Conservation (phyloP, 179 eudicot genomes). For the Vitellaria paradoxa region DNA sequence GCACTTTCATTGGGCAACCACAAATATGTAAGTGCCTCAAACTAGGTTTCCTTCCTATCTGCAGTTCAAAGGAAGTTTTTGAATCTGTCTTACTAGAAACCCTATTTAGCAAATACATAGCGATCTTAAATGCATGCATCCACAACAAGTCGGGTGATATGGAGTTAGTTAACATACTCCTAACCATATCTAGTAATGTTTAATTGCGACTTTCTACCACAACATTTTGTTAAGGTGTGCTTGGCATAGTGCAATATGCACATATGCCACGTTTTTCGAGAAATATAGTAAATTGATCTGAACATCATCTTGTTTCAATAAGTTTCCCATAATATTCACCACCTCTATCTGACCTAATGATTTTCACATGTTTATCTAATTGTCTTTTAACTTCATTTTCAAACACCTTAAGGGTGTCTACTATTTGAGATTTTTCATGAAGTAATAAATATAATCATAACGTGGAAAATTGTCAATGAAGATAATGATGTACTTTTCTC, state of each 20-base stretch:
- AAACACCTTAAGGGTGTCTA: background rate
- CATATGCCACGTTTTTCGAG: background rate
- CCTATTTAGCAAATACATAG: too few species aligned
- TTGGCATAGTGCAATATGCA: background rate
- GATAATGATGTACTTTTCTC: background rate
- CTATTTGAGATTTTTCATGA: background rate
- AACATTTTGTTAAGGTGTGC: background rate
- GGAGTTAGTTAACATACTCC: background rate
- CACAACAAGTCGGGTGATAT: background rate
- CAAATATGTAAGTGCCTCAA: background rate
- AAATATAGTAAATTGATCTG: too few species aligned
- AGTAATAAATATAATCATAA: background rate
- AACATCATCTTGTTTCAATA: background rate
- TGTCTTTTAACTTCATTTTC: background rate
- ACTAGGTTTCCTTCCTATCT: too few species aligned
- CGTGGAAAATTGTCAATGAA: too few species aligned
- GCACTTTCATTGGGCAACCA: background rate
- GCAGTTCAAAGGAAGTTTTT: too few species aligned
- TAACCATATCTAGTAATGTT: background rate
- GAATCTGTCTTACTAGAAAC: too few species aligned
- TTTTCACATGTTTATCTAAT: too few species aligned
- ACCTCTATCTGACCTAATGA: background rate
- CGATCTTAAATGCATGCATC: background rate
- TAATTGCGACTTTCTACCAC: background rate
- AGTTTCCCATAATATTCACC: background rate